Evolutionary conservation across 441 rosid species (phyloP).

Genomic region (Populus hybrid): DNA sequence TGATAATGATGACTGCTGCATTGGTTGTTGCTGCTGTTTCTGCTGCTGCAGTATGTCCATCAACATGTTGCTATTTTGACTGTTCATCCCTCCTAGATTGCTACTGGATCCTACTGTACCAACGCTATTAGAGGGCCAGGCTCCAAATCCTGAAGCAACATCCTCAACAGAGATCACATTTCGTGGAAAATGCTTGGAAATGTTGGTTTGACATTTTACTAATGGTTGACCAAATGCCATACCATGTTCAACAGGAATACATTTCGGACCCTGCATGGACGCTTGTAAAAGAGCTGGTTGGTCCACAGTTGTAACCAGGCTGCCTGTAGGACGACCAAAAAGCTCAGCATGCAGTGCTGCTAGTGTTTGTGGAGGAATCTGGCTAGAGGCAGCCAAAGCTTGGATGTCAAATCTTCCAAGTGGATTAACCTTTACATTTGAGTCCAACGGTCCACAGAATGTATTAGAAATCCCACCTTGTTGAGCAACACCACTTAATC

Average conservation of each 20-base stretch:
- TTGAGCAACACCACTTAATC: constrained; percentile 60
- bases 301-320: constrained; percentile 37
- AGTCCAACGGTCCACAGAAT: constrained; percentile 41
- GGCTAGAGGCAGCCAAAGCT: constrained; percentile 68
- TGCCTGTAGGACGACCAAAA: constrained; percentile 51
- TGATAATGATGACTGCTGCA: constrained; percentile 33
- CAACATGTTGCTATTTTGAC: constrained; percentile 36
- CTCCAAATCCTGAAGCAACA: constrained; percentile 36
- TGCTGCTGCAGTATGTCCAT: constrained; percentile 48
- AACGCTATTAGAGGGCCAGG: constrained; percentile 43
- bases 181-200: constrained; percentile 41
- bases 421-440: constrained; percentile 45
- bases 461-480: constrained; percentile 47
- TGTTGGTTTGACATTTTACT: constrained; percentile 36
- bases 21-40: constrained; percentile 37
- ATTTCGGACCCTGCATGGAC: constrained; percentile 46
- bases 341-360: constrained; percentile 66
- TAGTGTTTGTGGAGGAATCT: constrained; percentile 65
- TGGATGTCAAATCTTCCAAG: constrained; percentile 61
- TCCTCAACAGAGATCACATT: constrained; percentile 36
- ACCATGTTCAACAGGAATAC: constrained; percentile 42
- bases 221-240: constrained; percentile 42
- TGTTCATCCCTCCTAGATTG: constrained; percentile 33
- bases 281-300: constrained; percentile 48
- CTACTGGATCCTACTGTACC: constrained; percentile 29